Evolutionary conservation across 1,139 yeast species (phyloP).

Genomic region (Blastobotrys ciferrii): DNA sequence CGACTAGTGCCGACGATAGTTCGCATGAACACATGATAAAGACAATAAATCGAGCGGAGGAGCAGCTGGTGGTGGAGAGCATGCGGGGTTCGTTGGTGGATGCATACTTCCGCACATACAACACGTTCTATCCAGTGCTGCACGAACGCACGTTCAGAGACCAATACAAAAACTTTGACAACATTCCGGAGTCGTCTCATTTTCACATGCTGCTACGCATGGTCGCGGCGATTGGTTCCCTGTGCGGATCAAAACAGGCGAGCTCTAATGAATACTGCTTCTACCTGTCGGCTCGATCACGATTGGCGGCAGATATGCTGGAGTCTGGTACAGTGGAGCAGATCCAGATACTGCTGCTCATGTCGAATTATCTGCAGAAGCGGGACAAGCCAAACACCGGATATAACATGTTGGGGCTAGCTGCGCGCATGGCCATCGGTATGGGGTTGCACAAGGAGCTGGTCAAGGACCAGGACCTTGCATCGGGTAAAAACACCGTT

Average conservation of each 20-base stretch:
- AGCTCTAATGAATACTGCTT: constrained; percentile 18
- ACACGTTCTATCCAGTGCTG: constrained; percentile 12
- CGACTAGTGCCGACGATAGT: background rate
- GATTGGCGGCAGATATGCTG: constrained; percentile 19
- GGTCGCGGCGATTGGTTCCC: constrained; percentile 20
- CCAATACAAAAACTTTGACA: constrained; percentile 9
- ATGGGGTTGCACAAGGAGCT: constrained; percentile 56
- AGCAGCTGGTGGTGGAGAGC: background rate
- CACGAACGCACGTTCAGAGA: constrained; percentile 13
- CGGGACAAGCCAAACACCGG: constrained; percentile 58
- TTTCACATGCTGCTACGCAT: constrained; percentile 20
- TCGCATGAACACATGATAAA: constrained; percentile 1
- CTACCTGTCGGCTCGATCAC: constrained; percentile 18
- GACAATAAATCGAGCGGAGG: constrained; percentile 9
- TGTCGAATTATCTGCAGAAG: constrained; percentile 55
- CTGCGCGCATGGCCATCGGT: constrained; percentile 60
- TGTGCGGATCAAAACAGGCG: constrained; percentile 13
- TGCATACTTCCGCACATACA: constrained; percentile 12
- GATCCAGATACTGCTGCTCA: constrained; percentile 47
- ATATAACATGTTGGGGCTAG: constrained; percentile 58
- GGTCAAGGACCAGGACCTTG: background rate
- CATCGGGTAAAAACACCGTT: constrained; percentile 11
- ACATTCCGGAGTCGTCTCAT: constrained; percentile 12
- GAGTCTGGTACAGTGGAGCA: constrained; percentile 52
- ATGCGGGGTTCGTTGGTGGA: constrained; percentile 11